phyloP scores from a whole-genome alignment of 1,284 basidiomycete species.

The Sporisorium scitamineum region DNA sequence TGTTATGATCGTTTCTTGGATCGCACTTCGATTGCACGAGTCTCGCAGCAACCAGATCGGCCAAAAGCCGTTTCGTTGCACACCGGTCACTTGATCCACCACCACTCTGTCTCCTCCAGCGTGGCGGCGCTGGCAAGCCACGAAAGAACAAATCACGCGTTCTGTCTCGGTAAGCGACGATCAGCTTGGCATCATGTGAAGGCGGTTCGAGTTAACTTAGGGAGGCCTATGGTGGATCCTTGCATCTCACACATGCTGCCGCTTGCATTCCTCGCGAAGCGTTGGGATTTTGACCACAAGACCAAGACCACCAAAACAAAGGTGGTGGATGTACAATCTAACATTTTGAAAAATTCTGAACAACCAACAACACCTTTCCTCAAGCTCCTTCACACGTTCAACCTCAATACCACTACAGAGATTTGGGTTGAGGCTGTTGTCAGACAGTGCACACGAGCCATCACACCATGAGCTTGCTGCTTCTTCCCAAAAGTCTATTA shows the following conservation, averaged over 20 bases:
- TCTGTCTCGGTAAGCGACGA: neutral
- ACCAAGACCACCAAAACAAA: neutral
- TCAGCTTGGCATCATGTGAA: neutral
- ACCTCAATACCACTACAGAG: too few species aligned
- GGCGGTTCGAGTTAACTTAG: accelerated
- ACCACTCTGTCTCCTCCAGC: neutral
- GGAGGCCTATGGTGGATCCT: neutral
- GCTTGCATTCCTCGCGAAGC: constrained; percentile 3
- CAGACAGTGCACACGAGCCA: neutral
- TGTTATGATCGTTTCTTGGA: neutral
- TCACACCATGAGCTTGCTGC: neutral
- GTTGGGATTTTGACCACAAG: neutral
- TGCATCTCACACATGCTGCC: neutral
- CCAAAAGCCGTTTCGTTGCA: neutral
- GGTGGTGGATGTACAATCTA: too few species aligned
- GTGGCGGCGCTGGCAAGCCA: neutral
- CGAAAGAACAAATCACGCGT: too few species aligned
- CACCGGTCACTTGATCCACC: constrained; percentile 1
- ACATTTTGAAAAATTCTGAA: neutral
- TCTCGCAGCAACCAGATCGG: constrained; percentile 2
- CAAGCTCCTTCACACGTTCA: too few species aligned
- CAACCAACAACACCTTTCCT: neutral
- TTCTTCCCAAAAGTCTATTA: neutral
- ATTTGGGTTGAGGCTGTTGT: too few species aligned
- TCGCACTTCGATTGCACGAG: constrained; percentile 1